phyloP scores from a whole-genome alignment of 306 rosid species.

The Malus orientalis region DNA sequence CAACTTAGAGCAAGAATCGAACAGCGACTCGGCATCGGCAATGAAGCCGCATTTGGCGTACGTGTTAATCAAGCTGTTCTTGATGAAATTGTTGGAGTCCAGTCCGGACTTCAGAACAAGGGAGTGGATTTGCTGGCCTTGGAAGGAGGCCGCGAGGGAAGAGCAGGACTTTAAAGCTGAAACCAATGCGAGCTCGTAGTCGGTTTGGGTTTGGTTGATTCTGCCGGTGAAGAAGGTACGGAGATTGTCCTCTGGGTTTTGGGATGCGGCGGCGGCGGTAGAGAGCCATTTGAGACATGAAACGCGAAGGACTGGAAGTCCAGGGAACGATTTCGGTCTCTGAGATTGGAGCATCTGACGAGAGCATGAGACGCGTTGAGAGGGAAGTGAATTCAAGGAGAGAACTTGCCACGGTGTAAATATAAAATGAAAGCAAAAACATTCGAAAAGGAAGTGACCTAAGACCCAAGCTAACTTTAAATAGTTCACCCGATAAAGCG shows the following conservation, averaged over 20 bases:
- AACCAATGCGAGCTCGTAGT: conserved; percentile 54
- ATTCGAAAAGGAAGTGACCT: not conserved
- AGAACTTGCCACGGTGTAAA: not conserved
- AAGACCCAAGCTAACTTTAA: not conserved
- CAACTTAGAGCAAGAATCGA: conserved; percentile 31
- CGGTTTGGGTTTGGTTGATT: conserved; percentile 15
- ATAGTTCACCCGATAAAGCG: not conserved
- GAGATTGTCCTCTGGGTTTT: conserved; percentile 33
- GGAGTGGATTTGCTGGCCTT: conserved; percentile 68
- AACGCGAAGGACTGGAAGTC: conserved; percentile 4
- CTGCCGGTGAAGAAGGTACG: conserved; percentile 38
- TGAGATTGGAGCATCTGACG: conserved; percentile 39
- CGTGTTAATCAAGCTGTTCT: conserved; percentile 68
- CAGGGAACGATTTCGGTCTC: conserved; percentile 26
- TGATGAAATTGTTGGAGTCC: conserved; percentile 43
- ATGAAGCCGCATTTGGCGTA: conserved; percentile 59
- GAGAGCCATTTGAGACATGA: conserved; percentile 43
- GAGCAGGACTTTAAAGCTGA: conserved; percentile 67
- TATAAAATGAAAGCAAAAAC: not conserved
- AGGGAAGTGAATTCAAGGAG: not conserved
- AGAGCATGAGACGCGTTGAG: not conserved
- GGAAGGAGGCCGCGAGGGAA: conserved; percentile 31
- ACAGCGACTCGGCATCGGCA: conserved; percentile 38
- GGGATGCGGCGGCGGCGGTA: conserved; percentile 21
- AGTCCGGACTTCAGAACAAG: conserved; percentile 56